phyloP scores from a whole-genome alignment of 345 rosid genomes.

The Durio zibethinus region DNA sequence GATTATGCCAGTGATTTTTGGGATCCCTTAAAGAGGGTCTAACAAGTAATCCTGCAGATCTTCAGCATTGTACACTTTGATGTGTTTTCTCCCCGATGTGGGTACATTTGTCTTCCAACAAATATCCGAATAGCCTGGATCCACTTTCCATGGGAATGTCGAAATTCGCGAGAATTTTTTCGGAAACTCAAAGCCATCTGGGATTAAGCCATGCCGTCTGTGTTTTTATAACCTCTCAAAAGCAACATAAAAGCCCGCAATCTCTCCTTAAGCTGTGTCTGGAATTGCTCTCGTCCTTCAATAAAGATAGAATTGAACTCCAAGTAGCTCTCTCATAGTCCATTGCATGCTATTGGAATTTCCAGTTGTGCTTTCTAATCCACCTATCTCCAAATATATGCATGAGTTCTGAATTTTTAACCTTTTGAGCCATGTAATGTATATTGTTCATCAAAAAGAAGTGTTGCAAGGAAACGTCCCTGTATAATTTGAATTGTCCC shows the following conservation, averaged over 20 bases:
- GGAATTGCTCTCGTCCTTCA: constrained; percentile 59
- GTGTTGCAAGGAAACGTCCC: constrained; percentile 61
- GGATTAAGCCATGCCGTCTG: constrained; percentile 76
- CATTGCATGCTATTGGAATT: constrained; percentile 72
- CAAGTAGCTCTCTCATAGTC: constrained; percentile 75
- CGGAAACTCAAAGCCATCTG: constrained; percentile 61
- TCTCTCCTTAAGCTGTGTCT: constrained; percentile 56
- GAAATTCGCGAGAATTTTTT: constrained; percentile 71
- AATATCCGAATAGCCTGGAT: constrained; percentile 79
- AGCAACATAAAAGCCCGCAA: constrained; percentile 53
- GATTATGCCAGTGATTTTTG: constrained; percentile 59
- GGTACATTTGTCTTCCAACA: constrained; percentile 52
- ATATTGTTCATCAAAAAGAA: constrained; percentile 87
- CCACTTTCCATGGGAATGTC: constrained; percentile 58
- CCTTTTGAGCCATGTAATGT: constrained; percentile 85
- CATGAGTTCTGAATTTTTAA: constrained; percentile 60
- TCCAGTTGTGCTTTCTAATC: constrained; percentile 76
- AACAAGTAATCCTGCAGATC: constrained; percentile 63
- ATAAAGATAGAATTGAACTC: constrained; percentile 59
- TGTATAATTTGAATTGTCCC: constrained; percentile 75
- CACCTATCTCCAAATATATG: constrained; percentile 67
- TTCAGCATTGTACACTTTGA: constrained; percentile 67
- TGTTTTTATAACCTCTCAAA: constrained; percentile 82
- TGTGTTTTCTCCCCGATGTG: constrained; percentile 54
- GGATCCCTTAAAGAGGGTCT: constrained; percentile 79